Evolutionary conservation across 345 rosid genomes (phyloP).

Genomic region (Citrus unshiu): DNA sequence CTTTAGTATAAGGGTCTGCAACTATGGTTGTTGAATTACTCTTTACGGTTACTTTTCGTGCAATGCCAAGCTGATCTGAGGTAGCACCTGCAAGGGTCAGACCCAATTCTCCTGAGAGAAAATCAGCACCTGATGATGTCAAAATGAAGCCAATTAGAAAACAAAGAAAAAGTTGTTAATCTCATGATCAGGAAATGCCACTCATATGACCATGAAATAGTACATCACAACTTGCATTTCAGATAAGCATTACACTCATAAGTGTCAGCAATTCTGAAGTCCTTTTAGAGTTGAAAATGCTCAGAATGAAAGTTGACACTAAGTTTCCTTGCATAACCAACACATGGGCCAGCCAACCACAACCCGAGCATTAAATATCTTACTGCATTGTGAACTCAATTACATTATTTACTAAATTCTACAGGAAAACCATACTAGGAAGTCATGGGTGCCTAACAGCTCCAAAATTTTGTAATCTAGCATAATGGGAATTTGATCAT

Average conservation of each 20-base stretch:
- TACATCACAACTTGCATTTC: neutral
- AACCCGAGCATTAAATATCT: neutral
- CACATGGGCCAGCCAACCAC: neutral
- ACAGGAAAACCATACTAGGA: neutral
- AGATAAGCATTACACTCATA: neutral
- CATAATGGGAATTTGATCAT: neutral
- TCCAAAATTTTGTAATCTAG: neutral
- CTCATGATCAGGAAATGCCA: neutral
- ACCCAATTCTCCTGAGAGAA: constrained; percentile 73
- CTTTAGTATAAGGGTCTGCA: constrained; percentile 77
- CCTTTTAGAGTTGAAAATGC: neutral
- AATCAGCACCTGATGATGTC: constrained; percentile 70
- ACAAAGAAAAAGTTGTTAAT: neutral
- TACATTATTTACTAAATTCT: neutral
- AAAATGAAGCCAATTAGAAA: constrained; percentile 7
- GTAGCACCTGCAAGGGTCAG: constrained; percentile 51
- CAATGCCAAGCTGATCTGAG: constrained; percentile 94
- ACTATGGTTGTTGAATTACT: constrained; percentile 78
- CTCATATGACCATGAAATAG: neutral
- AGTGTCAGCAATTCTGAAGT: neutral
- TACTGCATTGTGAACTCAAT: neutral
- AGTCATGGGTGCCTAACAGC: neutral
- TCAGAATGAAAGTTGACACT: neutral
- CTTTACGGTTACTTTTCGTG: constrained; percentile 60
- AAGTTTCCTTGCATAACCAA: neutral